Base-by-base conservation (phyloP, 2,329 filamentous ascomycete genomes). In the Diaporthe citri region DNA sequence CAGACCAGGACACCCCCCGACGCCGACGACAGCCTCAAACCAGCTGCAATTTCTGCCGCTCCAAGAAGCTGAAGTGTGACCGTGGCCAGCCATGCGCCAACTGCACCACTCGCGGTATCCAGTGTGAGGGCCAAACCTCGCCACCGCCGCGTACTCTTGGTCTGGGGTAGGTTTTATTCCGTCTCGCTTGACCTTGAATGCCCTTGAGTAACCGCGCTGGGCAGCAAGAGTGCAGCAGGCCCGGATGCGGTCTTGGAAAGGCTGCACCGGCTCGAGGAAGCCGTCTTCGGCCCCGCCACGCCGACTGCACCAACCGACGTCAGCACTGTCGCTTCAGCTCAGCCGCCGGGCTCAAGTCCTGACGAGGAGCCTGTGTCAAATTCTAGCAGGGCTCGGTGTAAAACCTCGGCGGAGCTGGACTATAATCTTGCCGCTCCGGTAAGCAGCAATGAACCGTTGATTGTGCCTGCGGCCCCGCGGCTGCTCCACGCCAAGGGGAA, bases 31-130 rank as follows among this genome's bases (percentile, higher is more conserved):
- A 83, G 59, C 80, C 80, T 10, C 81, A 81, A 51, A 78, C 76
- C 34, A 81, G 81, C n/a, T 83, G 82, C 73, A 77, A 80, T 66
- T 81, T 79, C 22, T 83, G 81, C 72, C 79, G 82, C 17, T 76
- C 62, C 36, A 82, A 81, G 74, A 83, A 83, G 77, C 78, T 82
- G 60, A 83, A 83, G 74, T 83, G 82, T 71, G 80, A 82, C 73
- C 78, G 80, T 22, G 74, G 56, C 2, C 56, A 75, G 28, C 81
- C 81, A 7, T 83, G 82, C 52, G 78, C 77, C 15, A 82, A 78
- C 62, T 83, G 82, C 59, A 72, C 76, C 17, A 73, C 79, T 9
- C 80, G 82, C 22, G 77, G 78, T 0, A 71, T 81, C 34, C 34
- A 75, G 12, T 83, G 82, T 70, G 74, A 78, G 8, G 79, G 78